These are phyloP conservation scores for Bothriochloa decipiens DNA, from an alignment of 176 grass and related monocot species.

Conservation along the genomic window DNA sequence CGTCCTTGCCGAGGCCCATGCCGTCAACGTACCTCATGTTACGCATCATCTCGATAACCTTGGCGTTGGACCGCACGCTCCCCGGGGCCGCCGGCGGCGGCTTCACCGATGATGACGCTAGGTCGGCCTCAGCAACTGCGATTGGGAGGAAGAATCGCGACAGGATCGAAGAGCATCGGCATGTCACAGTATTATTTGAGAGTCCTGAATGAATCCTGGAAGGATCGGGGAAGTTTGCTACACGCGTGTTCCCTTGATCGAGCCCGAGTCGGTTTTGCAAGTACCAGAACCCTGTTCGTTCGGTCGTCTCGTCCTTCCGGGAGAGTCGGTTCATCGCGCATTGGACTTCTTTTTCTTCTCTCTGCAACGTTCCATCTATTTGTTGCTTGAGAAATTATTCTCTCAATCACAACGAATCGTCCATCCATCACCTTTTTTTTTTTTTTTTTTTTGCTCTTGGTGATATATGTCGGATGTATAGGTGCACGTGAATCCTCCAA, in stretches of 20 bases:
- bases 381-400: background rate
- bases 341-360: background rate
- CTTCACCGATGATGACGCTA: background rate
- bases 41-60: constrained; percentile 60
- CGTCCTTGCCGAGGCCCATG: constrained; percentile 73
- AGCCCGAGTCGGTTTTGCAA: background rate
- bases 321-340: background rate
- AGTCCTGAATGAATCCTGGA: background rate
- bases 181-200: too few relatives aligned
- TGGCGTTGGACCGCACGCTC: constrained; percentile 45
- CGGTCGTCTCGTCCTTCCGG: background rate
- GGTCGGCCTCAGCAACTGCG: too few relatives aligned
- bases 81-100: constrained; percentile 10
- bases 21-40: constrained; percentile 57
- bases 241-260: background rate
- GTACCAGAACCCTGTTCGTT: background rate
- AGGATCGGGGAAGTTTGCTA: background rate
- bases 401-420: background rate
- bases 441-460: background rate
- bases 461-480: background rate
- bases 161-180: background rate
- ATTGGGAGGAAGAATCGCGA: background rate
- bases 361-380: background rate
- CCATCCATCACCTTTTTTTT: too few relatives aligned
- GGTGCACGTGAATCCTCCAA: background rate